These are phyloP conservation scores for Hypoxylon sp. DNA, from an alignment of 2,329 filamentous ascomycete genomes.

Conservation along the genomic window DNA sequence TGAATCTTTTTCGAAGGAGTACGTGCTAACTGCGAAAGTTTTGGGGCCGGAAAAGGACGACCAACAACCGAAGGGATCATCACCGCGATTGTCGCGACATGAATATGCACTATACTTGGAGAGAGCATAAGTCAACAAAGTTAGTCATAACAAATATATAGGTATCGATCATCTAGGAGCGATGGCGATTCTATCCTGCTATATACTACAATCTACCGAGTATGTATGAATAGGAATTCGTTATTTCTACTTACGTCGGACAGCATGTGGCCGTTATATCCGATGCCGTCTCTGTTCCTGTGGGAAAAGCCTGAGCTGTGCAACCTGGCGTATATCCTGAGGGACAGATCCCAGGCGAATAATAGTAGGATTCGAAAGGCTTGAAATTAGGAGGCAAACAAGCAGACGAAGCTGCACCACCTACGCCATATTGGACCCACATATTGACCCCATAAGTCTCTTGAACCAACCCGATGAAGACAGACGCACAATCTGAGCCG, in stretches of 20 bases:
- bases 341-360: slow-evolving; percentile 27
- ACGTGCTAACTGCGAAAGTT: slow-evolving; percentile 20
- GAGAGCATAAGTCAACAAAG: neutral
- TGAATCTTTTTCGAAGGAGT: slow-evolving; percentile 10
- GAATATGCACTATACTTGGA: slow-evolving; percentile 6
- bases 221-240: neutral
- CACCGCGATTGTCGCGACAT: slow-evolving; percentile 12
- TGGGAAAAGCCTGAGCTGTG: slow-evolving; percentile 1
- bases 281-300: slow-evolving; percentile 1
- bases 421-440: slow-evolving; percentile 27
- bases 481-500: slow-evolving; percentile 14
- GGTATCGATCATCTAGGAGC: neutral
- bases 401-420: slow-evolving; percentile 19
- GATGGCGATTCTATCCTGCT: neutral
- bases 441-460: no score
- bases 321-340: slow-evolving; percentile 27
- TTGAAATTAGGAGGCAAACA: slow-evolving; percentile 21
- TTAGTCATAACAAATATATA: neutral
- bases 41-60: slow-evolving; percentile 13
- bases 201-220: neutral
- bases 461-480: slow-evolving; percentile 3
- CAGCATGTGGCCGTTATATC: slow-evolving; percentile 24
- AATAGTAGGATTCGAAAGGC: slow-evolving; percentile 20
- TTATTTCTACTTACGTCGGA: slow-evolving; percentile 12
- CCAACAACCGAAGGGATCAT: slow-evolving; percentile 20